phyloP scores from a whole-genome alignment of 129 eudicot species.

The Lactuca saligna region DNA sequence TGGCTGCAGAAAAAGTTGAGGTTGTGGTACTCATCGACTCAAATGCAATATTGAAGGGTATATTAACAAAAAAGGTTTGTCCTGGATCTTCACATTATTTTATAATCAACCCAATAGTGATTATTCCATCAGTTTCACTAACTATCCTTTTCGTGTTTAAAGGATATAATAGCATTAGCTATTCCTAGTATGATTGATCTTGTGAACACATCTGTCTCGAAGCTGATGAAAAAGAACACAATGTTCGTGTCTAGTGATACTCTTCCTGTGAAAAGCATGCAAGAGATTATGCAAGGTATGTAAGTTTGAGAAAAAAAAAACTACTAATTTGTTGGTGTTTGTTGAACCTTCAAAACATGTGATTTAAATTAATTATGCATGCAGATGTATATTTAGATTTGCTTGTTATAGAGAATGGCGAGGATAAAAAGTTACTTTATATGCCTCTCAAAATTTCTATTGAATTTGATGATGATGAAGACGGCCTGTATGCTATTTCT shows the following conservation, averaged over 20 bases:
- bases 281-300: conserved; percentile 74
- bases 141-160: conserved; percentile 9
- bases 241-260: conserved; percentile 72
- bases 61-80: conserved; percentile 64
- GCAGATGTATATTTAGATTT: conserved; percentile 72
- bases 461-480: too few species aligned
- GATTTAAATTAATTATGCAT: background rate
- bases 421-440: conserved; percentile 59
- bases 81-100: background rate
- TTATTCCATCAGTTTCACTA: background rate
- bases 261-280: conserved; percentile 75
- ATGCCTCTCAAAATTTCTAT: too few species aligned
- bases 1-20: conserved; percentile 74
- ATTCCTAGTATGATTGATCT: conserved; percentile 58
- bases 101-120: too few species aligned
- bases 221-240: conserved; percentile 74
- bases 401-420: conserved; percentile 78
- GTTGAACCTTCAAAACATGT: background rate
- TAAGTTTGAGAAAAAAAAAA: background rate
- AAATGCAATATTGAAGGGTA: conserved; percentile 71
- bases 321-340: background rate
- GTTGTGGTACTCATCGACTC: conserved; percentile 70
- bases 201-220: conserved; percentile 68
- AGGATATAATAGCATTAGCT: conserved; percentile 22
- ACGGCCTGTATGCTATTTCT: too few species aligned